Evolutionary conservation across 495 filamentous ascomycete genomes (phyloP), one percentile per base, ranked within the genome.

Genomic region (Tuber microsphaerosporum): DNA sequence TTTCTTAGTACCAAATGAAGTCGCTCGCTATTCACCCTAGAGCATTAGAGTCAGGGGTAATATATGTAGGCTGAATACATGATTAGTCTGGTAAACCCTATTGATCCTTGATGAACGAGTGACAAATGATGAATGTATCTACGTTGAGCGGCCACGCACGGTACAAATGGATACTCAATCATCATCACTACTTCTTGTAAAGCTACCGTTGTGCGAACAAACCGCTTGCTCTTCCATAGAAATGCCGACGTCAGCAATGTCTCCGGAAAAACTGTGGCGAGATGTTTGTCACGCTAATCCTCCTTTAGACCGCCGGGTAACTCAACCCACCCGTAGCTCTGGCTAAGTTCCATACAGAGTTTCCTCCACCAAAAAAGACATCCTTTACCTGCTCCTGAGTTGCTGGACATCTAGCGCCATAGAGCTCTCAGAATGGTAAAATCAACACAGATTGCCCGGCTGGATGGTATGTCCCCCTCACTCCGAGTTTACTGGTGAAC

Each of bases 371-470:
- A 65, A 34, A 61, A 31, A 31, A 34, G 14, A 34, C 56, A 65
- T 8, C 56, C 26, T 65, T 34, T 65, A 56, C 48, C 48, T 65
- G 56, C 26, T 65, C 56, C 56, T 34, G 14, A 34, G 56, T 34
- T 34, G 56, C 56, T 65, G 1, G 26, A 34, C 56, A 65, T 19
- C 56, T 34, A 17, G 26, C 56, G 14, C 56, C 69, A 26, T 48
- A 79, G 56, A 79, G 70, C 77, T 79, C 70, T 70, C 84, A 88
- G 81, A 45, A 97, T 97, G 95, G 94, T 98, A 78, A 91, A 91
- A 85, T 96, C 94, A 83, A 99, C 95, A 65, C 92, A 96, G 84
- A 97, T 99, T 81, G 91, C 92, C 71, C 88, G 95, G 83, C 87
- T 99, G 73, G 95, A 99, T 85, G 94, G 94, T 97, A 85, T 76